These are phyloP conservation scores for Microcyclospora tardicrescens DNA, from an alignment of 2,329 filamentous ascomycete genomes.

Conservation along the genomic window DNA sequence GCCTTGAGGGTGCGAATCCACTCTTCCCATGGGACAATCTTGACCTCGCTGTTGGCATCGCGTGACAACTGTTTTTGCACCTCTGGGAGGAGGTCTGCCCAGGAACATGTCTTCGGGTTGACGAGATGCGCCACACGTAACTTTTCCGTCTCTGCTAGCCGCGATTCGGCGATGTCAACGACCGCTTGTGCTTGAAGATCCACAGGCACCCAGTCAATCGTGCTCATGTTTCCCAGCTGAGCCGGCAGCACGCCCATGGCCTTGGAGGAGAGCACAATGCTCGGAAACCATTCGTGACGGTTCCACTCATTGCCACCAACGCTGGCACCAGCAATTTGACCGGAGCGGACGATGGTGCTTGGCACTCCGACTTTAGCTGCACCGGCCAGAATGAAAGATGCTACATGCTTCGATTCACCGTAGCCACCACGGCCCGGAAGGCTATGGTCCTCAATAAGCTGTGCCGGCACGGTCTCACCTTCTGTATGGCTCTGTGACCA, in stretches of 20 bases:
- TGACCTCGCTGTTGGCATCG: no score
- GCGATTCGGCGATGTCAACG: slow-evolving; percentile 10
- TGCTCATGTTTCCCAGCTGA: slow-evolving; percentile 21
- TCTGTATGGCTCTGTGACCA: slow-evolving; percentile 9
- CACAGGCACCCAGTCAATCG: slow-evolving; percentile 34
- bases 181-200: slow-evolving; percentile 29
- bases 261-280: slow-evolving; percentile 28
- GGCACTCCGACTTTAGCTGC: slow-evolving; percentile 17
- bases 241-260: slow-evolving; percentile 27
- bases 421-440: slow-evolving; percentile 24
- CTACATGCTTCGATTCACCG: slow-evolving; percentile 26
- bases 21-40: slow-evolving; percentile 5
- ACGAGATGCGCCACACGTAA: slow-evolving; percentile 17
- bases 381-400: slow-evolving; percentile 19
- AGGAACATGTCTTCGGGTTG: slow-evolving; percentile 15
- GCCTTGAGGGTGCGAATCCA: slow-evolving; percentile 14
- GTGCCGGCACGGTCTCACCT: slow-evolving; percentile 19
- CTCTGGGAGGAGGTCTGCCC: slow-evolving; percentile 12
- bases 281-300: slow-evolving; percentile 30
- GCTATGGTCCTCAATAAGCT: slow-evolving; percentile 14
- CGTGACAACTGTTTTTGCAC: slow-evolving; percentile 9
- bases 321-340: slow-evolving; percentile 17
- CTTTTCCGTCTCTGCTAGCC: slow-evolving; percentile 3
- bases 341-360: slow-evolving; percentile 13
- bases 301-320: slow-evolving; percentile 25